Evolutionary conservation across 441 rosid species (phyloP).

Genomic region (Jatropha podagrica): DNA sequence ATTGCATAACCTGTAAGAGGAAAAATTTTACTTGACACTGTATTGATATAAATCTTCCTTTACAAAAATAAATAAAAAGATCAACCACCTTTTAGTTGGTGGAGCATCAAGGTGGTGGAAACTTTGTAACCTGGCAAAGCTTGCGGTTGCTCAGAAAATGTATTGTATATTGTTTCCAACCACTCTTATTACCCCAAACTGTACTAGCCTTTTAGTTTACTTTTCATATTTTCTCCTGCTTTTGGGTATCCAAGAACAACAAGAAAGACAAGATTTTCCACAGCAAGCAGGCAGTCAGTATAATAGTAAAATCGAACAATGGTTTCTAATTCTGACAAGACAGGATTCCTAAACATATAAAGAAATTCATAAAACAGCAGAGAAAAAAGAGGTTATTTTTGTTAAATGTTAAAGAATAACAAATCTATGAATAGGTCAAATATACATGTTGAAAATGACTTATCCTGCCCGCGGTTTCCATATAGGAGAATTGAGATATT

Average conservation of each 20-base stretch:
- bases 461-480: background rate
- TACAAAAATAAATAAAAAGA: background rate
- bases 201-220: background rate
- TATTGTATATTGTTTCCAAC: conserved; percentile 1
- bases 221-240: background rate
- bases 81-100: conserved; percentile 12
- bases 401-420: too few species aligned
- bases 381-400: too few species aligned
- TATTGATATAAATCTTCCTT: background rate
- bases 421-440: background rate
- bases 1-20: background rate
- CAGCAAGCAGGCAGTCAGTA: background rate
- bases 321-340: background rate
- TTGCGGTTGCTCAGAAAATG: conserved; percentile 10
- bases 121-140: conserved; percentile 4
- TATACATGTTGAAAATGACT: conserved; percentile 14
- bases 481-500: background rate
- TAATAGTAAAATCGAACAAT: background rate
- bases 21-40: background rate
- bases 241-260: background rate
- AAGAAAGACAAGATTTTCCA: conserved; percentile 6
- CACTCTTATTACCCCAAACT: background rate
- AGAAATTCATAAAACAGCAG: background rate
- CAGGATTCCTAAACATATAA: background rate
- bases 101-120: conserved; percentile 13